Base-by-base conservation (phyloP, 139 green algal genomes). In the Pleodorina starrii region DNA sequence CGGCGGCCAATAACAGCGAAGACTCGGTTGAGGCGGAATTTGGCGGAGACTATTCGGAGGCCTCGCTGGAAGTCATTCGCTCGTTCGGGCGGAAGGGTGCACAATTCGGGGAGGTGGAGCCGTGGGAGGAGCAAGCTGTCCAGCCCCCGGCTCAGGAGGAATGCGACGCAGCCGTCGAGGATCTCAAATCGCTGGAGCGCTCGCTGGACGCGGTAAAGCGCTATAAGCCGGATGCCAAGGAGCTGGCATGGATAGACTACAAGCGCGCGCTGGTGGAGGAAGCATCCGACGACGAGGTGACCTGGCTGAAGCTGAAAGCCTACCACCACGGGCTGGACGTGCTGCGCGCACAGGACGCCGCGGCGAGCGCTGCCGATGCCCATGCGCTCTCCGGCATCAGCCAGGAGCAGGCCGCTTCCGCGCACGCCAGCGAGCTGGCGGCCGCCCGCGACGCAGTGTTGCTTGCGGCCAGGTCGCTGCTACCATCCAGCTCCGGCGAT, bases 231-330 rank as follows among this genome's bases (percentile, higher is more conserved):
- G 54, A 85, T 21, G 50, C 69, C 17, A 40, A 27, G 3, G 48
- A 79, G 32, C 88, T 79, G 12, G 21, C 80, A 32, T 42, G 27
- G n/a, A 44, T 85, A 12, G 40, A 48, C 19, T 80, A 81, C 54
- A 81, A 82, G 51, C 69, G 75, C 50, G 42, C 48, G 14, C 69
- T 91, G 1, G 42, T 81, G 2, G 42, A 80, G 88, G 80, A 69
- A 25, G 54, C 44, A 5, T 69, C 25, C 42, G 27, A 48, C 0
- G 35, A 80, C 48, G 88, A 91, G 40, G 17, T 91, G 38, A 78
- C 68, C 5, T 91, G 87, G 87, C 78, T 91, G 0, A 91, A 91
- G 69, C 69, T 91, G 25, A 54, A 85, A 36, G 87, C 87, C 36
- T 90, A 90, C 48, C 77, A 90, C 36, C 77, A 72, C 44, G 87